These are phyloP conservation scores for Penicillium sp. DNA, from an alignment of 2,329 filamentous ascomycete genomes.

Conservation along the genomic window DNA sequence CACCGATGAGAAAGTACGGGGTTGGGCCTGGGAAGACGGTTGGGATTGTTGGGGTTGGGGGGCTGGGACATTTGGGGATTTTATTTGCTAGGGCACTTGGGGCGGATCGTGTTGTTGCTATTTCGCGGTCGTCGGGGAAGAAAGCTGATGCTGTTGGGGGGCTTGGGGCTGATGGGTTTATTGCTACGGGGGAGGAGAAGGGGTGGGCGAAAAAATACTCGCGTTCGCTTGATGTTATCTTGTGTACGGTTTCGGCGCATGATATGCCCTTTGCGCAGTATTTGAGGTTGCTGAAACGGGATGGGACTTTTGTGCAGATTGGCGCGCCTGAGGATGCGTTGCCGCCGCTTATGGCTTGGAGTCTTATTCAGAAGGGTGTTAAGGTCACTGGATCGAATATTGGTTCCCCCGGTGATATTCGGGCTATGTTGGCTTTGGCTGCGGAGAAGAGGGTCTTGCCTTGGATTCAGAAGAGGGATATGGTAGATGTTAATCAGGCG, in stretches of 20 bases:
- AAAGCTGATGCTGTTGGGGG: slow-evolving; percentile 49
- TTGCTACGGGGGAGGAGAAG: slow-evolving; percentile 57
- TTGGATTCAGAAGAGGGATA: slow-evolving; percentile 43
- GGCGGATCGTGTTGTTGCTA: slow-evolving; percentile 60
- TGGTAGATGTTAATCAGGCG: slow-evolving; percentile 45
- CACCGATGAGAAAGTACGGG: slow-evolving; percentile 64
- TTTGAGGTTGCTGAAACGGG: slow-evolving; percentile 57
- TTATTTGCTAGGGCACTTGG: slow-evolving; percentile 69
- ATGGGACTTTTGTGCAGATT: slow-evolving; percentile 64
- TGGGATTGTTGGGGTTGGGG: slow-evolving; percentile 70
- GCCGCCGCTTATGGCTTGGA: slow-evolving; percentile 56
- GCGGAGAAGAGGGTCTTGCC: slow-evolving; percentile 43
- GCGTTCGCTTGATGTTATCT: slow-evolving; percentile 53
- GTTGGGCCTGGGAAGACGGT: slow-evolving; percentile 69
- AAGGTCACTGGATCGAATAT: slow-evolving; percentile 52
- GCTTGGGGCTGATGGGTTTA: slow-evolving; percentile 56
- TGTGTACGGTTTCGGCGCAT: slow-evolving; percentile 57
- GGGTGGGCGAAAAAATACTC: slow-evolving; percentile 53
- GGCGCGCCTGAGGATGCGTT: slow-evolving; percentile 61
- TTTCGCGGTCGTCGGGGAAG: slow-evolving; percentile 53
- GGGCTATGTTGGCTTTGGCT: slow-evolving; percentile 44
- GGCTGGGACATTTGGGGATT: slow-evolving; percentile 70
- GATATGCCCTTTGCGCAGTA: slow-evolving; percentile 65
- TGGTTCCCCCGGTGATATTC: slow-evolving; percentile 44
- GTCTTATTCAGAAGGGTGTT: slow-evolving; percentile 57